Evolutionary conservation across 495 filamentous ascomycete species (phyloP).

Genomic region (Xylaria telfairii): DNA sequence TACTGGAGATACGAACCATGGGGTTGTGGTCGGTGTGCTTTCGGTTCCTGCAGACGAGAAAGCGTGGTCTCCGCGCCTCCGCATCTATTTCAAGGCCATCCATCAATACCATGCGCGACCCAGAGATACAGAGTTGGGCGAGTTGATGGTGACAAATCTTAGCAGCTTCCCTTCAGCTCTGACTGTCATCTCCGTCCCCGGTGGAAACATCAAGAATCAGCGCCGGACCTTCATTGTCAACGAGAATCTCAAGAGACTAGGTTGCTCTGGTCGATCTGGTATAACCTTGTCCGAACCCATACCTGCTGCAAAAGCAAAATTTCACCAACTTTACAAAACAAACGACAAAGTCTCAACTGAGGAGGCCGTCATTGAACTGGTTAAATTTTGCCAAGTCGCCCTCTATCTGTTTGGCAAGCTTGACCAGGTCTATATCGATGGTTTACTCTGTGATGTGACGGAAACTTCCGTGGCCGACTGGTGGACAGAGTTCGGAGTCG

Average conservation of each 20-base stretch:
- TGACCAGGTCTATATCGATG: slow-evolving; percentile 88
- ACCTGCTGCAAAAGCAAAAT: slow-evolving; percentile 85
- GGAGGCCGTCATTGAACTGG: slow-evolving; percentile 81
- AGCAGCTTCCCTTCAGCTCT: slow-evolving; percentile 87
- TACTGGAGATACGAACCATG: slow-evolving; percentile 83
- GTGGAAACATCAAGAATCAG: slow-evolving; percentile 82
- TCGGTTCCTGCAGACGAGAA: slow-evolving; percentile 82
- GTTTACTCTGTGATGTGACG: slow-evolving; percentile 89
- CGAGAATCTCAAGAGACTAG: slow-evolving; percentile 89
- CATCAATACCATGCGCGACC: slow-evolving; percentile 81
- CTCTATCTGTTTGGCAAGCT: slow-evolving; percentile 88
- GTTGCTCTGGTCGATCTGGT: slow-evolving; percentile 88
- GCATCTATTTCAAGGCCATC: slow-evolving; percentile 85
- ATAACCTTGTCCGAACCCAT: slow-evolving; percentile 78
- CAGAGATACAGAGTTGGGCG: slow-evolving; percentile 82
- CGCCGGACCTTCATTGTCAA: slow-evolving; percentile 91
- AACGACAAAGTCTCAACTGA: slow-evolving; percentile 80
- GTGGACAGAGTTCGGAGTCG: slow-evolving; percentile 94
- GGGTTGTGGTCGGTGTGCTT: slow-evolving; percentile 78
- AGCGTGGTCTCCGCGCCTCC: slow-evolving; percentile 77
- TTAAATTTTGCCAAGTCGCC: slow-evolving; percentile 91
- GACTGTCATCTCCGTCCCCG: slow-evolving; percentile 86
- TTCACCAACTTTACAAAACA: slow-evolving; percentile 86
- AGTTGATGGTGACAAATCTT: slow-evolving; percentile 92
- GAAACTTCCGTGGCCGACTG: slow-evolving; percentile 90